phyloP scores from a whole-genome alignment of 1,284 basidiomycete species.

The Farysia itapuensis region DNA sequence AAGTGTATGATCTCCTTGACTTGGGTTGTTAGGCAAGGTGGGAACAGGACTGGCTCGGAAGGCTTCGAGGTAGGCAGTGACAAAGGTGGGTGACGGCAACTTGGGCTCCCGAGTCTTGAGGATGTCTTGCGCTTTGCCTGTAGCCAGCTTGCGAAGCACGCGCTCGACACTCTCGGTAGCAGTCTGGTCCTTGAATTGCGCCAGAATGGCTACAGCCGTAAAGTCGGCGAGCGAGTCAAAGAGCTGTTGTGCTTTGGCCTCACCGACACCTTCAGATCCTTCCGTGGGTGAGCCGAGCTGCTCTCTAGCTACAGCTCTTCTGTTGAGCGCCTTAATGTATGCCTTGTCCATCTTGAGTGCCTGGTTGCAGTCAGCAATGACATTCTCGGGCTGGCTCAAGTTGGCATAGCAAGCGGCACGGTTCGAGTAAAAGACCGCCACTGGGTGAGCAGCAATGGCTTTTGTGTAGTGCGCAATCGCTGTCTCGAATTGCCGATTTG shows the following conservation, averaged over 20 bases:
- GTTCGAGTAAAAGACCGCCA: constrained; percentile 95
- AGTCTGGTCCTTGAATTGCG: constrained; percentile 81
- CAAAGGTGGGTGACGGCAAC: constrained; percentile 87
- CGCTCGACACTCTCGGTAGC: constrained; percentile 85
- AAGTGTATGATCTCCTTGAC: constrained; percentile 81
- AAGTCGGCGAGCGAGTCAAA: constrained; percentile 68
- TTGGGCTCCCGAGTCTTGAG: constrained; percentile 76
- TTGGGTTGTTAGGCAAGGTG: constrained; percentile 73
- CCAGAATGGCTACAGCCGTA: constrained; percentile 91
- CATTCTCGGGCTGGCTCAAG: constrained; percentile 77
- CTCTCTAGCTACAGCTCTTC: constrained; percentile 84
- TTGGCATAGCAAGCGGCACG: constrained; percentile 96
- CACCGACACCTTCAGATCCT: constrained; percentile 63
- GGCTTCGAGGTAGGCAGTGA: constrained; percentile 93
- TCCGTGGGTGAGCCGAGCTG: constrained; percentile 72
- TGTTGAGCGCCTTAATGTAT: constrained; percentile 94
- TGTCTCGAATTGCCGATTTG: constrained; percentile 72
- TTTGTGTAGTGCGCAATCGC: constrained; percentile 86
- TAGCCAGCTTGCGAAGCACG: constrained; percentile 81
- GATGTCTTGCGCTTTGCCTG: constrained; percentile 73
- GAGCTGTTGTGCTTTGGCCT: constrained; percentile 42
- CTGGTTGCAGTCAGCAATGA: constrained; percentile 86
- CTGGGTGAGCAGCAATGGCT: constrained; percentile 75
- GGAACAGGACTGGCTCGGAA: constrained; percentile 82
- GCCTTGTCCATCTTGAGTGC: constrained; percentile 81